Conservation (phyloP, 2,329 filamentous ascomycete genomes). For the Lachnellula hyalina region DNA sequence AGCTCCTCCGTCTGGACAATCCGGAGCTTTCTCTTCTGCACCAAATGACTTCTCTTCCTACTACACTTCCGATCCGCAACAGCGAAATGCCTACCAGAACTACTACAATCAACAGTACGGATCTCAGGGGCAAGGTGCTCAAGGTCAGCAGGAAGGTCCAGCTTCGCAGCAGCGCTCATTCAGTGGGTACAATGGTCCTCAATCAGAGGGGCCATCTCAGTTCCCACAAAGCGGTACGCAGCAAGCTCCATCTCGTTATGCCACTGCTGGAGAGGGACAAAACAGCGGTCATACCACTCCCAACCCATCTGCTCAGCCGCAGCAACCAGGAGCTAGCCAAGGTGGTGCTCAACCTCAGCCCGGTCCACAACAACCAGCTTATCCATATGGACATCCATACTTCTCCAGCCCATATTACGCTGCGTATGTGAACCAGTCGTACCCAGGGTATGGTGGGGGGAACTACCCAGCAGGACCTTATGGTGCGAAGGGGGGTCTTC, state of each 20-base stretch:
- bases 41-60: slow-evolving; percentile 79
- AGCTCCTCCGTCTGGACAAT: slow-evolving; percentile 42
- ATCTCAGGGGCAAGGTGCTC: slow-evolving; percentile 42
- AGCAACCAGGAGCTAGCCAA: slow-evolving; percentile 44
- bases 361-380: slow-evolving; percentile 44
- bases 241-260: slow-evolving; percentile 54
- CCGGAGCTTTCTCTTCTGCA: slow-evolving; percentile 65
- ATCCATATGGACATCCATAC: slow-evolving; percentile 54
- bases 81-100: slow-evolving; percentile 67
- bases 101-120: slow-evolving; percentile 60
- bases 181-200: slow-evolving; percentile 66
- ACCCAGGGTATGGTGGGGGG: slow-evolving; percentile 38
- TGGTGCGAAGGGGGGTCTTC: slow-evolving; percentile 31
- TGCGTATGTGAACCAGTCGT: slow-evolving; percentile 49
- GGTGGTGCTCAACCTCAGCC: slow-evolving; percentile 32
- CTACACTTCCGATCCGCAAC: slow-evolving; percentile 71
- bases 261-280: slow-evolving; percentile 61
- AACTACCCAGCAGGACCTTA: slow-evolving; percentile 34
- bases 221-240: slow-evolving; percentile 72
- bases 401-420: slow-evolving; percentile 59
- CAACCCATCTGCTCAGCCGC: slow-evolving; percentile 62
- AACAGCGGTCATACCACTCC: slow-evolving; percentile 89
- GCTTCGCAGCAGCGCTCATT: slow-evolving; percentile 70
- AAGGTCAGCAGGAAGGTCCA: slow-evolving; percentile 69
- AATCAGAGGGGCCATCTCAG: slow-evolving; percentile 57